Evolutionary conservation across 2,329 filamentous ascomycete genomes (phyloP), one percentile per base, ranked within the genome.

Genomic region (Colletotrichum sp.): DNA sequence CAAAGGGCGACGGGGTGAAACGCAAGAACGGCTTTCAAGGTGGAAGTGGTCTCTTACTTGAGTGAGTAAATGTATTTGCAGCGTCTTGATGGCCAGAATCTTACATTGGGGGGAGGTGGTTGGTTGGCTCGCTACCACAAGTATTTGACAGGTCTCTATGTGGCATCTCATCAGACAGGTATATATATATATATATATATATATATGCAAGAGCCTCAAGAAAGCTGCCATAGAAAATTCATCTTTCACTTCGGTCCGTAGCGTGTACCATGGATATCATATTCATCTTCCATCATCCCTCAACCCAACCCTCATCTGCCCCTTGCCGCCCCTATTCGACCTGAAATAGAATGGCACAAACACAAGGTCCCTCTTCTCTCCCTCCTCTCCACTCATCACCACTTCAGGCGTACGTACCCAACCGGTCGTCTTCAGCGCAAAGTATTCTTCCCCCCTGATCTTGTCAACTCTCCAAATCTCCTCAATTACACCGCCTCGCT

Each of bases 291-390:
- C 74, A 13, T 72, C 77, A 39, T 77, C 81, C 34, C 84, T 76
- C 55, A 86, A 72, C 12, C 84, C 85, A 48, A 91, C 89, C 70
- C 89, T 85, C 88, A 90, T 90, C 65, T 90, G 87, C 2, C 90
- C 90, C 60, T 83, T 87, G 1, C 90, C 90, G 4, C 88, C 88
- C 39, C 90, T 82, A 76, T 92, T 92, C 18, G 88, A 89, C 18
- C 90, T 83, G 72, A 90, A 85, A 79, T 89, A 90, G 77, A 91
- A 92, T 24, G 90, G 90, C 60, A 92, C 82, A 80, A 91, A 90
- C 3, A 84, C 80, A 57, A 92, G 80, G 5, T 86, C 83, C 39
- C 79, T 76, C 65, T 69, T 59, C 6, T 44, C 44, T 1, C 79
- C 74, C 67, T 79, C 67, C 32, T 77, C 77, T 24, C 76, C 78